A percentile compares a stretch with the other conserved stretches of the same genome.
phyloP scores from a whole-genome alignment of 2,329 filamentous ascomycete species.

The Penicillium sp. region DNA sequence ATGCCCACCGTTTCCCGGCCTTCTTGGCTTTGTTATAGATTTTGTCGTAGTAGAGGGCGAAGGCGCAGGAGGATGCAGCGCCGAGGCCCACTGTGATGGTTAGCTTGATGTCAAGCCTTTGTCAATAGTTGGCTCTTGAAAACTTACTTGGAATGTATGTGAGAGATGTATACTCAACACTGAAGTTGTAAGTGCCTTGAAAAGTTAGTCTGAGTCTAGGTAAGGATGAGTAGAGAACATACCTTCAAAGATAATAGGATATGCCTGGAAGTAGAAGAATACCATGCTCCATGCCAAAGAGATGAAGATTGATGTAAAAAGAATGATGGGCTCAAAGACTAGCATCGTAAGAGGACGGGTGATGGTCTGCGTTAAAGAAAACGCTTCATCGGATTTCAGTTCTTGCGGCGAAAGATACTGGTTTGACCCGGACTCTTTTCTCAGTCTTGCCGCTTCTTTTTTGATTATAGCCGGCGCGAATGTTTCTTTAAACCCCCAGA shows the following conservation, averaged over 20 bases:
- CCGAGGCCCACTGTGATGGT: slow-evolving; percentile 58
- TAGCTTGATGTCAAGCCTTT: neutral
- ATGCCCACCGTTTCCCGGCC: slow-evolving; percentile 57
- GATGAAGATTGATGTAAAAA: slow-evolving; percentile 69
- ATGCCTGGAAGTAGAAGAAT: slow-evolving; percentile 77
- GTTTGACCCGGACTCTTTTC: slow-evolving; percentile 55
- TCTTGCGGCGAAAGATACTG: slow-evolving; percentile 61
- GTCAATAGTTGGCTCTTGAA: neutral
- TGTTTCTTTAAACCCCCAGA: slow-evolving; percentile 58
- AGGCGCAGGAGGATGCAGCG: slow-evolving; percentile 56
- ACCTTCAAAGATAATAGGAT: slow-evolving; percentile 66
- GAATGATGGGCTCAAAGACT: slow-evolving; percentile 70
- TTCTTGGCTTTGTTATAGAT: slow-evolving; percentile 57
- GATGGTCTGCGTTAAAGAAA: slow-evolving; percentile 54
- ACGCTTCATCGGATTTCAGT: slow-evolving; percentile 41
- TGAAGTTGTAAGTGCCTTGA: slow-evolving; percentile 61
- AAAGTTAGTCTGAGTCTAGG: neutral
- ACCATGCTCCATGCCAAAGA: slow-evolving; percentile 69
- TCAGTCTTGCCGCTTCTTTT: slow-evolving; percentile 57
- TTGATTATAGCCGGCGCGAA: slow-evolving; percentile 61
- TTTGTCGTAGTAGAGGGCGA: slow-evolving; percentile 67
- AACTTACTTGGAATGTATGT: slow-evolving; percentile 63
- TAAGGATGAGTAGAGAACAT: neutral
- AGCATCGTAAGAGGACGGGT: slow-evolving; percentile 73
- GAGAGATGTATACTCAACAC: slow-evolving; percentile 64